These are phyloP conservation scores for Reutealis trisperma DNA, from an alignment of 345 rosid genomes.

Conservation along the genomic window DNA sequence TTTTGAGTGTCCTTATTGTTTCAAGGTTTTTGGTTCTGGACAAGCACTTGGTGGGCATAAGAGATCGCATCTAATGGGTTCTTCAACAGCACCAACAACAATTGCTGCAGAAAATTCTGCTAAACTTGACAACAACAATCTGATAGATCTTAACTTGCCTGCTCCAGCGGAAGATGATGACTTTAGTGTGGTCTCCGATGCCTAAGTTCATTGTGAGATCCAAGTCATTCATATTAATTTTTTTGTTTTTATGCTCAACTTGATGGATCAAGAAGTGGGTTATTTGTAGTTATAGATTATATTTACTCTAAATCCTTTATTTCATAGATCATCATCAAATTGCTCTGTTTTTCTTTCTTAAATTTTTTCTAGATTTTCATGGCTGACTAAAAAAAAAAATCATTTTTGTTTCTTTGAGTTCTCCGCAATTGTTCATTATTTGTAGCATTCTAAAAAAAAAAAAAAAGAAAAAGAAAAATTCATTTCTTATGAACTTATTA, in stretches of 20 bases:
- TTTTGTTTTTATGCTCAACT: background rate
- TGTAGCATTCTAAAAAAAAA: background rate
- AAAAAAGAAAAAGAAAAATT: background rate
- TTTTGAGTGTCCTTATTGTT: constrained; percentile 35
- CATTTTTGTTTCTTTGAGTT: constrained; percentile 11
- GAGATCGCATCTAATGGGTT: constrained; percentile 26
- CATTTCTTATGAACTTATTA: background rate
- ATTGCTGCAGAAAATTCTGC: background rate
- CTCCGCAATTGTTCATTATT: constrained; percentile 4
- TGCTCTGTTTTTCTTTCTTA: background rate
- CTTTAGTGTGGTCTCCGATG: constrained; percentile 36
- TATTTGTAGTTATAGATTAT: background rate
- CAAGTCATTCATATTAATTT: background rate
- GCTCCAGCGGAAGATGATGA: constrained; percentile 39
- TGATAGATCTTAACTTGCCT: constrained; percentile 42
- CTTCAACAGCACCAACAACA: background rate
- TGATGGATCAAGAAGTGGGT: background rate
- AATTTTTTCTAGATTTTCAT: background rate
- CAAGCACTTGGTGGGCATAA: constrained; percentile 45
- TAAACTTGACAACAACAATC: constrained; percentile 4
- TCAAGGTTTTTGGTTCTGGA: constrained; percentile 36
- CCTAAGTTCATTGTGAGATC: constrained; percentile 23
- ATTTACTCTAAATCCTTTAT: background rate
- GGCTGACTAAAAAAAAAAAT: background rate
- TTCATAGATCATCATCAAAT: background rate